phyloP scores from a whole-genome alignment of 805 yeast genomes.

The Candida yuanshanica region DNA sequence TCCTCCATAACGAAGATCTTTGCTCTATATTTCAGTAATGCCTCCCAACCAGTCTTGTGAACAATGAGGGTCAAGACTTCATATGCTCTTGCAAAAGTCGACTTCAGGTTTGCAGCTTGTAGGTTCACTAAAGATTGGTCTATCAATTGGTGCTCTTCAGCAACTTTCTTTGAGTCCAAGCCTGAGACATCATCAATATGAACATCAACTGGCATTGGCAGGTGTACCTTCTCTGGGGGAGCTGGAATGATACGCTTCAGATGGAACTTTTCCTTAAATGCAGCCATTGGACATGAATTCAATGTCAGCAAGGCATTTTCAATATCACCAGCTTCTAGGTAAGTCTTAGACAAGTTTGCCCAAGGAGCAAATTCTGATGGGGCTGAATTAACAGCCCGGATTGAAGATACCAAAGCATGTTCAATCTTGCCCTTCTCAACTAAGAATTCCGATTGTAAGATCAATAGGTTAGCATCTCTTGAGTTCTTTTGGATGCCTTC shows the following conservation, averaged over 20 bases:
- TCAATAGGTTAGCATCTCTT: conserved; percentile 49
- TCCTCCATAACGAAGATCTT: conserved; percentile 65
- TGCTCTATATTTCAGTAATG: conserved; percentile 50
- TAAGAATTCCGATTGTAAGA: conserved; percentile 55
- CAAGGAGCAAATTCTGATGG: conserved; percentile 77
- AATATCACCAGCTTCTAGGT: conserved; percentile 56
- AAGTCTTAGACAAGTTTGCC: conserved; percentile 60
- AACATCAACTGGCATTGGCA: conserved; percentile 74
- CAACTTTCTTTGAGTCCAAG: conserved; percentile 59
- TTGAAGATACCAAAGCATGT: conserved; percentile 53
- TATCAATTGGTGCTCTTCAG: conserved; percentile 57
- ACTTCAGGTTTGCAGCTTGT: conserved; percentile 64
- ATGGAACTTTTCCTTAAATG: conserved; percentile 57
- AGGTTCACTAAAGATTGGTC: conserved; percentile 57
- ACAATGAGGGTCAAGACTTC: conserved; percentile 59
- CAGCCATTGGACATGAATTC: conserved; percentile 77
- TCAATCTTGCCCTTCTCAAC: conserved; percentile 45
- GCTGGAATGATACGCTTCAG: conserved; percentile 57
- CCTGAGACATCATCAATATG: conserved; percentile 63
- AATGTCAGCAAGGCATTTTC: conserved; percentile 68
- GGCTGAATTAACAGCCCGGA: conserved; percentile 59
- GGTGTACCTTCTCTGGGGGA: conserved; percentile 50
- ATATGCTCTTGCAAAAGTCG: conserved; percentile 53
- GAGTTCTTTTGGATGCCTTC: conserved; percentile 44
- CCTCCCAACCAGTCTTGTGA: conserved; percentile 70